These are phyloP conservation scores for Casaregolazyma suthepensis DNA, from an alignment of 1,139 yeast genomes.

Conservation along the genomic window DNA sequence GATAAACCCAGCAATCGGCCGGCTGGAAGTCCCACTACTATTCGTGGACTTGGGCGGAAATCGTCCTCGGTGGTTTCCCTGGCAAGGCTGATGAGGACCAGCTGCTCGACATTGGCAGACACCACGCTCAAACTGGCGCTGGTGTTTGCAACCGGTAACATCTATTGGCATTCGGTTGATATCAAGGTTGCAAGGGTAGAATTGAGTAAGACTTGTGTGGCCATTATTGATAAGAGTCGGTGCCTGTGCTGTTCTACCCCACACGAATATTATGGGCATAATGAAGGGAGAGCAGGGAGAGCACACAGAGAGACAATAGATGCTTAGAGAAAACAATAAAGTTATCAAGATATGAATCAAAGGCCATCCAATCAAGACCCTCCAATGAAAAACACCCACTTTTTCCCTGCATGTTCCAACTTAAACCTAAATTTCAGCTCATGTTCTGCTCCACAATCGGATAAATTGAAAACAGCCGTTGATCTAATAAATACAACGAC, in stretches of 20 bases:
- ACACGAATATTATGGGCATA: neutral
- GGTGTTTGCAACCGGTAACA: neutral
- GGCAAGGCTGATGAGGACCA: neutral
- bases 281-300: neutral
- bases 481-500: neutral
- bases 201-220: neutral
- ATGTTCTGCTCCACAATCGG: neutral
- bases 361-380: too few relatives aligned
- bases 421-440: neutral
- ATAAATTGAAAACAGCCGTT: neutral
- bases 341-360: too few relatives aligned
- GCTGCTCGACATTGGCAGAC: neutral
- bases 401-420: neutral
- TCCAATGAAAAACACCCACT: too few relatives aligned
- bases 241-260: neutral
- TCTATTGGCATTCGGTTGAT: neutral
- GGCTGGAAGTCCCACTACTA: neutral
- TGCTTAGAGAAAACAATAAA: neutral
- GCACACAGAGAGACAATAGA: neutral
- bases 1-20: slow-evolving; percentile 6
- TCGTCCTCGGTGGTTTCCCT: neutral
- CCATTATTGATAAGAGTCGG: neutral
- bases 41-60: neutral
- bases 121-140: neutral
- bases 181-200: neutral